These are phyloP conservation scores for Diplodia corticola DNA, from an alignment of 2,329 filamentous ascomycete genomes.

Conservation along the genomic window DNA sequence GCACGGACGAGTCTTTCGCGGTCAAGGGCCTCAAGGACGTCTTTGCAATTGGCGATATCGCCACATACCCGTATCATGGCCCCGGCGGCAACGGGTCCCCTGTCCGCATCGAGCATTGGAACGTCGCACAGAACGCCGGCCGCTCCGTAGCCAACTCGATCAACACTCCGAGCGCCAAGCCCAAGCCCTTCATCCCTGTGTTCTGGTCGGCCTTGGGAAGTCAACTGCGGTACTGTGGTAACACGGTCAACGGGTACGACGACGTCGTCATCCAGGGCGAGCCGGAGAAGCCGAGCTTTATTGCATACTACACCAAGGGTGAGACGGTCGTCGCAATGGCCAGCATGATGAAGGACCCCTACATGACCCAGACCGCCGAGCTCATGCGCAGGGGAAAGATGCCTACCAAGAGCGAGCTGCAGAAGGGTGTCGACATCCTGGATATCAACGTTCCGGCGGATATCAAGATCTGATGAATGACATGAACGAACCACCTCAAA, in stretches of 20 bases:
- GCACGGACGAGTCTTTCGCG: conserved; percentile 75
- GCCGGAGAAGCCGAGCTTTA: conserved; percentile 71
- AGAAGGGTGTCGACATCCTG: conserved; percentile 57
- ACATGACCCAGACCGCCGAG: conserved; percentile 79
- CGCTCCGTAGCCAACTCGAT: conserved; percentile 79
- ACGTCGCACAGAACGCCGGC: conserved; percentile 92
- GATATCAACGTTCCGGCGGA: conserved; percentile 47
- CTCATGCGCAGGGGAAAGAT: conserved; percentile 82
- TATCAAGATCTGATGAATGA: conserved; percentile 44
- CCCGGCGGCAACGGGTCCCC: conserved; percentile 74
- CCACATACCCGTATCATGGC: conserved; percentile 89
- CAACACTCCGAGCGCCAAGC: conserved; percentile 60
- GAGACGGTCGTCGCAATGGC: conserved; percentile 88
- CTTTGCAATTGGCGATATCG: conserved; percentile 93
- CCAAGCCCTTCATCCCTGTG: conserved; percentile 80
- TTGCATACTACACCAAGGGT: conserved; percentile 84
- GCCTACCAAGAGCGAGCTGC: conserved; percentile 75
- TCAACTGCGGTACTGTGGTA: conserved; percentile 92
- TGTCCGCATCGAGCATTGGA: conserved; percentile 95
- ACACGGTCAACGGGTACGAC: conserved; percentile 79
- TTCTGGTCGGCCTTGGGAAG: conserved; percentile 95
- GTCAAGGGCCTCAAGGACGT: conserved; percentile 77
- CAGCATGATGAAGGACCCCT: conserved; percentile 86
- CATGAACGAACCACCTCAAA: not conserved
- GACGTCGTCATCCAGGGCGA: conserved; percentile 79